phyloP scores from a whole-genome alignment of 257 asterid species.

The Solanum ossicruentum region DNA sequence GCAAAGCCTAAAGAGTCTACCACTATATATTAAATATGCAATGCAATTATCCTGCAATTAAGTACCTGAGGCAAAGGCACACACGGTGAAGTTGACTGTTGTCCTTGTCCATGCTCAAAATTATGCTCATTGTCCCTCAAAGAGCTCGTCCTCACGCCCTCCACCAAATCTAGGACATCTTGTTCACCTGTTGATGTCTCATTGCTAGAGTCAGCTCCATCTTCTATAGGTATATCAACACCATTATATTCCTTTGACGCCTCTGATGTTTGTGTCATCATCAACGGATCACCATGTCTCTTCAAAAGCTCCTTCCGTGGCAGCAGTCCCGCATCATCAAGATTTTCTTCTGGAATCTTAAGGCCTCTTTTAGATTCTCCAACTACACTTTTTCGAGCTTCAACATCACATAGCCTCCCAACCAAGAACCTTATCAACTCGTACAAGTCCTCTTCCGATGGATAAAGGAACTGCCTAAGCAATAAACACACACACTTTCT shows the following conservation, averaged over 20 bases:
- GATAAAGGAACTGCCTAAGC: slow-evolving; percentile 72
- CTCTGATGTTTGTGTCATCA: slow-evolving; percentile 2
- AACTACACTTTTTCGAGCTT: slow-evolving; percentile 1
- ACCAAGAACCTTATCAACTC: slow-evolving; percentile 50
- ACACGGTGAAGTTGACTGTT: neutral
- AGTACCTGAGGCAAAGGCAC: slow-evolving; percentile 11
- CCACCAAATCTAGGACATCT: neutral
- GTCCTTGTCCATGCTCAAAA: neutral
- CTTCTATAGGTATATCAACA: slow-evolving; percentile 4
- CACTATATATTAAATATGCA: neutral
- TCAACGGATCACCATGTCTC: slow-evolving; percentile 2
- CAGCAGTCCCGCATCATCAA: neutral
- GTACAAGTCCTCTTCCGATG: slow-evolving; percentile 57
- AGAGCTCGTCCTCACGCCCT: neutral
- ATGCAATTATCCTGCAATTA: neutral
- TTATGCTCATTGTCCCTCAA: neutral
- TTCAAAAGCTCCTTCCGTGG: slow-evolving; percentile 1
- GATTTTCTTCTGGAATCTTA: neutral
- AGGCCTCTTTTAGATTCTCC: slow-evolving; percentile 2
- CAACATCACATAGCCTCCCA: slow-evolving; percentile 33
- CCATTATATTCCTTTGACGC: neutral
- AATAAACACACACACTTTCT: slow-evolving; percentile 11
- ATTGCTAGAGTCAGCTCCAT: neutral
- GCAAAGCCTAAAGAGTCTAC: neutral
- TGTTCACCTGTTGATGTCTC: neutral